Base-by-base conservation (phyloP, 108 stramenopile species). In the Cyclotella choctawhatcheeana region DNA sequence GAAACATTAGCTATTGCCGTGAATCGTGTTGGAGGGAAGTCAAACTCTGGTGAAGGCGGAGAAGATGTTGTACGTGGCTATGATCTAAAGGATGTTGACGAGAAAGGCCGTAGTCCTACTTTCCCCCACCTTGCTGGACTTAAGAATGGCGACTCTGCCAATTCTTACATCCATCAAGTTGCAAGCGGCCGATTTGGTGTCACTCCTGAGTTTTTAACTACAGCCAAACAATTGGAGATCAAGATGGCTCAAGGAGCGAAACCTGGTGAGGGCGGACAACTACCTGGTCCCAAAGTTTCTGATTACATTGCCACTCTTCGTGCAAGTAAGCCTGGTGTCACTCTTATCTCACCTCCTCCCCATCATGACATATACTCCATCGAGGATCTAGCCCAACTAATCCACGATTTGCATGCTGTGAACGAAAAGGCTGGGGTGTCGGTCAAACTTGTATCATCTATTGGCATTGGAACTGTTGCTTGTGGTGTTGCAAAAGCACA, bases 221-320 rank as follows among this genome's bases (percentile, higher is more conserved):
- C 95, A 20, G 93, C 95, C 10, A 95, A 95, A 63, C 91, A 96
- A 64, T 71, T 97, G 35, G 93, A 97, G 78, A 96, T 97, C 74
- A 97, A 97, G 82, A 96, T 97, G 88, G 97, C 97, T 14, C 97
- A 97, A 78, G 97, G 97, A 43, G 94, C 95, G 60, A 97, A 97
- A 87, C 97, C 97, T 35, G 97, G 97, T 25, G 97, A 97, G 79
- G 97, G 97, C 30, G 97, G 97, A 30, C 92, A 97, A 64, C 89
- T 97, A 37, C 97, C 97, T 12, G 95, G 95, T 33, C 82, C 85
- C 10, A 97, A 97, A 73, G 97, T 97, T 44, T 93, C 93, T 43
- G 91, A 94, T 5, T 96, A 97, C 85, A 97, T 96, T 69, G 97
- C 97, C 31, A 82, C 85, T 44, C 72, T 91, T 40, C 90, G 95